Base-by-base conservation (phyloP, 2,329 filamentous ascomycete genomes). In the Cladorrhinum sp. region DNA sequence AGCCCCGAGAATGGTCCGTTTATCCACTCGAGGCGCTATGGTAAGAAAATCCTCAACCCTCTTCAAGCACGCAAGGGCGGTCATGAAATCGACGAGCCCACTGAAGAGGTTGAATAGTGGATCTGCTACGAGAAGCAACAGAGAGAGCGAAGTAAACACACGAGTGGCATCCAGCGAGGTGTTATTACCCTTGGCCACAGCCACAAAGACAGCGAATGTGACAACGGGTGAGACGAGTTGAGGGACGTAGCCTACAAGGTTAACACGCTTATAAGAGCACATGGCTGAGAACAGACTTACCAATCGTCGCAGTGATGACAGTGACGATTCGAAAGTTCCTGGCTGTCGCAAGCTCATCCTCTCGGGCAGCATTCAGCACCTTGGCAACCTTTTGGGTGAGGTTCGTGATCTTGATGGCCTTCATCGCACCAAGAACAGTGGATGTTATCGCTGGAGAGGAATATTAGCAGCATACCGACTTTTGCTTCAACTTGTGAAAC, bases 371-470 rank as follows among this genome's bases (percentile, higher is more conserved):
- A 9, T 68, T 63, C n/a, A 76, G 68, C 4, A 68, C 68, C 13
- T 58, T 54, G 0, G 67, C 68, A 0, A 77, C 65, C 16, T 67
- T 70, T 29, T 72, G 66, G 1, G 74, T 65, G 0, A 78, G 66
- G 3, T 75, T 76, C 0, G 74, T 74, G 63, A 78, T 74, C 64
- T 77, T 78, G 57, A 78, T 74, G 57, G 72, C 74, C 63, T 78
- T 78, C 64, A 78, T 76, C 6, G 73, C 71, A 1, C 73, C 73
- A 50, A 78, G 71, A 57, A 77, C 66, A 1, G 67, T 65, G 2
- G 71, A 66, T 5, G 71, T 74, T 4, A 73, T 59, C 6, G 70
- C 64, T 9, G 72, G 67, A 22, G 68, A 64, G 3, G 1, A 25
- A 23, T 49, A 16, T 48, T n/a, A 52, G 22, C 36, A 16, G 20